Evolutionary conservation across 345 rosid genomes (phyloP).

Genomic region (Passiflora organensis): DNA sequence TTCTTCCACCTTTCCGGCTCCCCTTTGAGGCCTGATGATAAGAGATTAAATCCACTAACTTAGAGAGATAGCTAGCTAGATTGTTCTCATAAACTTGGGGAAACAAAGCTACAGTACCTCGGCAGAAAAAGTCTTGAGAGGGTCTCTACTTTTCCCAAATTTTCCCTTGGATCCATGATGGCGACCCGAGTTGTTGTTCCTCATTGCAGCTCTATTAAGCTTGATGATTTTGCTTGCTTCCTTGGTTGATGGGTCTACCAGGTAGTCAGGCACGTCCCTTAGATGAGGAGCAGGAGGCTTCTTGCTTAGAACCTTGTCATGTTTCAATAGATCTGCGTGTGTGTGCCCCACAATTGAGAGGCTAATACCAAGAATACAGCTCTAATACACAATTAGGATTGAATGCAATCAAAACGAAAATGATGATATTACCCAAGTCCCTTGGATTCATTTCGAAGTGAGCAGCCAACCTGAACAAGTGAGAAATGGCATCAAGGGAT

Average conservation of each 20-base stretch:
- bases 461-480: slow-evolving; percentile 61
- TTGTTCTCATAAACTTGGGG: not conserved
- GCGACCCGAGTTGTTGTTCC: slow-evolving; percentile 32
- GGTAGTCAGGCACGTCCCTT: slow-evolving; percentile 67
- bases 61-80: not conserved
- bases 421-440: slow-evolving; percentile 71
- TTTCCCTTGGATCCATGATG: slow-evolving; percentile 44
- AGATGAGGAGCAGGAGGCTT: slow-evolving; percentile 59
- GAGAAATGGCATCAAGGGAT: not conserved
- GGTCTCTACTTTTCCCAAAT: slow-evolving; percentile 51
- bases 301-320: slow-evolving; percentile 78
- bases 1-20: slow-evolving; percentile 29
- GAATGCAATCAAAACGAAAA: not conserved
- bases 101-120: slow-evolving; percentile 31
- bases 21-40: slow-evolving; percentile 32
- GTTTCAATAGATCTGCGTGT: slow-evolving; percentile 82
- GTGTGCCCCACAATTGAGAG: slow-evolving; percentile 21
- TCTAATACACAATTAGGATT: not conserved
- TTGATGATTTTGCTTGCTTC: slow-evolving; percentile 84
- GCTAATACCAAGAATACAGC: not conserved
- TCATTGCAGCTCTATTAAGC: slow-evolving; percentile 86
- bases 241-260: slow-evolving; percentile 62
- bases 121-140: slow-evolving; percentile 47
- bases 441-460: slow-evolving; percentile 83
- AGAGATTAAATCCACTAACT: not conserved